phyloP scores from a whole-genome alignment of 176 grass and related monocot species.

The Juncus inflexus region DNA sequence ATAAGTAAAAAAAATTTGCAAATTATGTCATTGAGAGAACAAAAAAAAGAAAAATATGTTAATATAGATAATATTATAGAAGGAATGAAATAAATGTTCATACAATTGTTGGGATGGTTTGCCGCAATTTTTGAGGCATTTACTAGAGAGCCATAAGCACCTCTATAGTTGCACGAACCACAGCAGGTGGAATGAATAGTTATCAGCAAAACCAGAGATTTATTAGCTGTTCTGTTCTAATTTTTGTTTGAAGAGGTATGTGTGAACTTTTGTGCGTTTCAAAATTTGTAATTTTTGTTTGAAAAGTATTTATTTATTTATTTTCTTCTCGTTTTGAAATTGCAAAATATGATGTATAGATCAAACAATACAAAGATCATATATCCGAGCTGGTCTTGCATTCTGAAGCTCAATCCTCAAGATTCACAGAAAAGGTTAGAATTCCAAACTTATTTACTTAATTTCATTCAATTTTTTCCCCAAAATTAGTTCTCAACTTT shows the following conservation, averaged over 20 bases:
- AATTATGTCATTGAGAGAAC: not conserved
- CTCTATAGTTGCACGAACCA: constrained; percentile 71
- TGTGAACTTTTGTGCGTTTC: not conserved
- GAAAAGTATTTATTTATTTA: constrained; percentile 16
- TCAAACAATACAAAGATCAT: constrained; percentile 66
- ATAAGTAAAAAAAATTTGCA: constrained; percentile 25
- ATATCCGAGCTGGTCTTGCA: constrained; percentile 70
- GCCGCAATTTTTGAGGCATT: constrained; percentile 93
- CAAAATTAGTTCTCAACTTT: too few species aligned
- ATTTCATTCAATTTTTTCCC: constrained; percentile 16
- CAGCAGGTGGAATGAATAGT: too few species aligned
- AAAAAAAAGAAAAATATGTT: not conserved
- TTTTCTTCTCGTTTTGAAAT: constrained; percentile 17
- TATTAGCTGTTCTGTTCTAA: too few species aligned
- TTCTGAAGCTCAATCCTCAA: constrained; percentile 79
- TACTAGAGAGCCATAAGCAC: constrained; percentile 46
- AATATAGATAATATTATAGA: not conserved
- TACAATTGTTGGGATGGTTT: constrained; percentile 90
- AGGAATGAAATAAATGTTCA: constrained; percentile 17
- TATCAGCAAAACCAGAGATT: too few species aligned
- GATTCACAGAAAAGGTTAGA: constrained; percentile 75
- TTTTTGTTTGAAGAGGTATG: constrained; percentile 79
- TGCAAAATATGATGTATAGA: constrained; percentile 33
- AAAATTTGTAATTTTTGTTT: constrained; percentile 9
- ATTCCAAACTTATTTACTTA: constrained; percentile 21